phyloP scores from a whole-genome alignment of 106 monocot genomes.

The Posidonia australis region DNA sequence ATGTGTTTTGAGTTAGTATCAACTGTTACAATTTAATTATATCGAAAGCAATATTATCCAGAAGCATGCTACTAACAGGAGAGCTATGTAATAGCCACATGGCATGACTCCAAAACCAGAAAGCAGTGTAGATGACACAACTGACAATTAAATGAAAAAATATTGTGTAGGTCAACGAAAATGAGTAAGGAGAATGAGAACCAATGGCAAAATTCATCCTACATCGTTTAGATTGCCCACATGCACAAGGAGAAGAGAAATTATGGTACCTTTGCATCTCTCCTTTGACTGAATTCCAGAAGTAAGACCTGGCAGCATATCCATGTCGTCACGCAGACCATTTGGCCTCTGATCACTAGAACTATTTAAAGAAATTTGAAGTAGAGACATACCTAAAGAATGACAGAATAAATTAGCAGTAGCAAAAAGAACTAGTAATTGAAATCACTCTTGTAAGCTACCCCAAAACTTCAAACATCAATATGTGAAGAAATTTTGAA shows the following conservation, averaged over 20 bases:
- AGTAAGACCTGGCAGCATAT: neutral
- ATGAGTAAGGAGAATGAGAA: no score
- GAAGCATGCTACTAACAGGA: no score
- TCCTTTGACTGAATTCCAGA: conserved; percentile 25
- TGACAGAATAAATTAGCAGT: neutral
- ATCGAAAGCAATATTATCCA: no score
- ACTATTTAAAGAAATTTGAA: conserved; percentile 18
- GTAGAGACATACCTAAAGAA: conserved; percentile 49
- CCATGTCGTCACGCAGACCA: conserved; percentile 6
- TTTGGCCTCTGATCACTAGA: conserved; percentile 14
- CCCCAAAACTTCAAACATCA: neutral
- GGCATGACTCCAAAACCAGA: no score
- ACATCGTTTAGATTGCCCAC: no score
- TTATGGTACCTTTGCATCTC: conserved; percentile 31
- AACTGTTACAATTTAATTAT: neutral
- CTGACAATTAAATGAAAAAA: neutral
- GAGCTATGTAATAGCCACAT: neutral
- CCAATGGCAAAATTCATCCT: no score
- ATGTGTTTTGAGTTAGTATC: no score
- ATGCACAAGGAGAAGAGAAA: no score
- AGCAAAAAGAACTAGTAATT: no score
- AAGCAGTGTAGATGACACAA: neutral
- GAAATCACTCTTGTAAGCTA: neutral
- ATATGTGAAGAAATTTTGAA: neutral
- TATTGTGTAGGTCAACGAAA: no score